Base-by-base conservation (phyloP, 371 early-diverging fungal species). In the Sporodiniella umbellata region DNA sequence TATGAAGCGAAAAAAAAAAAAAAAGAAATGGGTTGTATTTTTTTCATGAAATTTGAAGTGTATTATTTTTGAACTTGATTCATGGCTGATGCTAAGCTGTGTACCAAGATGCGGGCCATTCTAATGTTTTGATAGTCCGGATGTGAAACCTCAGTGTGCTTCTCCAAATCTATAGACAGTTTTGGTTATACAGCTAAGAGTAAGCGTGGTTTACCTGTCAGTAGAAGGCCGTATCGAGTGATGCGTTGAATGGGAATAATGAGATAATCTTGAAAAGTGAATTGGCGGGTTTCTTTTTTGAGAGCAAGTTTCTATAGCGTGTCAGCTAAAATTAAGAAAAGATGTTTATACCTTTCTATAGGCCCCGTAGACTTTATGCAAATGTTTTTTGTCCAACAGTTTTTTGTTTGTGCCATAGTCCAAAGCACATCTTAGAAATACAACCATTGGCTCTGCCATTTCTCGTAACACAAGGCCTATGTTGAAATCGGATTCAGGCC, bases 171-270 rank as follows among this genome's bases (percentile, higher is more conserved):
- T 72, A 50, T 42, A 1, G 7, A 11, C 14, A 31, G 33, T 31
- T 2, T 1, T 31, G 8, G 18, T 3, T 17, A 10, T 31, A 1
- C 33, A 28, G 30, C 10, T 28, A 7, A 28, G 10, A 7, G 30
- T 28, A 28, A 7, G 30, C 30, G 30, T 7, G 30, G 30, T 28
- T 53, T 61, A 72, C 72, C 72, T 48, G 67, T 57, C 18, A 73
- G 38, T 35, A 73, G 45, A 33, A 73, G 42, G 19, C 68, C 65
- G 31, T 73, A 73, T 17, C 74, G 59, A 18, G 68, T 60, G 0
- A 67, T 58, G 24, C 74, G 65, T 43, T 73, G 74, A 33, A 73
- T 63, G 12, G 74, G 74, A 30, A 70, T 67, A 28, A 73, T 73
- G 17, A 73, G 23, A 33, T 59, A 73, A 46, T 69, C 74, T 15